These are phyloP conservation scores for Sporothrix phasma DNA, from an alignment of 2,329 filamentous ascomycete species.

Conservation along the genomic window DNA sequence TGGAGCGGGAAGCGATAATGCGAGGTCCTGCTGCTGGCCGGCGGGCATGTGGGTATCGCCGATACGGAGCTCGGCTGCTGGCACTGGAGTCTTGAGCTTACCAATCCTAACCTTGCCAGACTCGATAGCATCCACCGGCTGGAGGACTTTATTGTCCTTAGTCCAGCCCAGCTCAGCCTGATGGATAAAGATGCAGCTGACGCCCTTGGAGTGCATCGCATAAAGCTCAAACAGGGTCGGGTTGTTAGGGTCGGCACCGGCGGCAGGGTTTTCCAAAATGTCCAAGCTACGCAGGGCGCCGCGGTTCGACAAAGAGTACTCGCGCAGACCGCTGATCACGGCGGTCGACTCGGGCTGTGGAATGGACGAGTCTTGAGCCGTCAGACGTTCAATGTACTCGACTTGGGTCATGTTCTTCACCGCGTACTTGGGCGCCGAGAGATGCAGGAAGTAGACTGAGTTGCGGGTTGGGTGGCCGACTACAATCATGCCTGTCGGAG, in stretches of 20 bases:
- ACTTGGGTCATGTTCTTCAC: slow-evolving; percentile 77
- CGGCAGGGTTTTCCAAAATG: slow-evolving; percentile 64
- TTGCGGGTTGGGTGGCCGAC: slow-evolving; percentile 95
- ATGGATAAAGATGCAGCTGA: slow-evolving; percentile 80
- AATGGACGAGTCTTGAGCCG: slow-evolving; percentile 59
- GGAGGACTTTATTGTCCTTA: slow-evolving; percentile 76
- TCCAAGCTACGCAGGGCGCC: slow-evolving; percentile 84
- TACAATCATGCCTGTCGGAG: slow-evolving; percentile 82
- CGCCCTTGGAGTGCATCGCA: slow-evolving; percentile 92
- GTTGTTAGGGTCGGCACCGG: slow-evolving; percentile 54
- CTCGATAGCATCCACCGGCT: slow-evolving; percentile 65
- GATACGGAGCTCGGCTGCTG: slow-evolving; percentile 31
- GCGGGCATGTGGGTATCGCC: slow-evolving; percentile 19
- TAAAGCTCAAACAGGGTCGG: slow-evolving; percentile 86
- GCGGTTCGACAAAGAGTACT: slow-evolving; percentile 83
- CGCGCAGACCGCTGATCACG: slow-evolving; percentile 91
- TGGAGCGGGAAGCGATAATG: slow-evolving; percentile 26
- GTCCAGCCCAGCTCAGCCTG: slow-evolving; percentile 88
- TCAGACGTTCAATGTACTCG: slow-evolving; percentile 71
- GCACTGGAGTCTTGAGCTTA: slow-evolving; percentile 49
- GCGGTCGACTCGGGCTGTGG: slow-evolving; percentile 88
- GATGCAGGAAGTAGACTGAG: slow-evolving; percentile 91
- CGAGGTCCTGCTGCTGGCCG: slow-evolving; percentile 20
- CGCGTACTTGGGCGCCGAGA: slow-evolving; percentile 89
- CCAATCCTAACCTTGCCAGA: slow-evolving; percentile 65